Percentiles rank a stretch among this genome's conserved stretches.
Conservation (phyloP, 495 filamentous ascomycete genomes). For the Podospora pseudocomata region DNA sequence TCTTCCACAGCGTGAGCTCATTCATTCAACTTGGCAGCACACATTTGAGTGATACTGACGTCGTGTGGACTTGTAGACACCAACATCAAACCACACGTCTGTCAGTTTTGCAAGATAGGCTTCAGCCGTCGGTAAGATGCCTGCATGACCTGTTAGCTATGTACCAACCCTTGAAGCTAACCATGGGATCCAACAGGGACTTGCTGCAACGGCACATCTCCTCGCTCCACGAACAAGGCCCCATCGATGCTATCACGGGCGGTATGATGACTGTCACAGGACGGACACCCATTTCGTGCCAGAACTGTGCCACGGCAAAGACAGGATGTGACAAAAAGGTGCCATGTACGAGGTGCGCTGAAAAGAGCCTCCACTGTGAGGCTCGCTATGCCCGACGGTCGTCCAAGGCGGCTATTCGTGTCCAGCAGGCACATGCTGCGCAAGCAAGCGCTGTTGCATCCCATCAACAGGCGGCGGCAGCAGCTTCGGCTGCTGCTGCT, state of each 20-base stretch:
- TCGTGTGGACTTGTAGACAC: conserved; percentile 46
- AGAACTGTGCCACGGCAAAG: conserved; percentile 58
- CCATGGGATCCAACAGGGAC: conserved; percentile 41
- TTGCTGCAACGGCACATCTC: conserved; percentile 56
- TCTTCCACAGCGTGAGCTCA: conserved; percentile 54
- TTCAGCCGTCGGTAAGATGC: conserved; percentile 55
- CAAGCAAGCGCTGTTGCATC: conserved; percentile 27
- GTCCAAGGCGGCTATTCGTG: conserved; percentile 46
- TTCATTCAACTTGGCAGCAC: background rate
- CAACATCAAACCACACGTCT: conserved; percentile 61
- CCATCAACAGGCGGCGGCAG: background rate
- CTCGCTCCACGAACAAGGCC: conserved; percentile 48
- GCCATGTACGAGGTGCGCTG: conserved; percentile 56
- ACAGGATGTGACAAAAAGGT: conserved; percentile 66
- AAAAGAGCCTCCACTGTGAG: conserved; percentile 54
- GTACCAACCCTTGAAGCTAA: conserved; percentile 18
- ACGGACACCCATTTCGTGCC: conserved; percentile 53
- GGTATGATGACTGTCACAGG: conserved; percentile 36
- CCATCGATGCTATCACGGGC: conserved; percentile 40
- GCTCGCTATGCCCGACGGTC: conserved; percentile 54
- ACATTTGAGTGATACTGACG: conserved; percentile 23
- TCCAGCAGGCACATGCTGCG: conserved; percentile 19
- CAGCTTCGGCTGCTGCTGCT: too few relatives aligned
- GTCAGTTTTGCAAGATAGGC: conserved; percentile 56
- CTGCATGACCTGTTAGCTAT: background rate